These are phyloP conservation scores for Tricholoma sp. DNA, from an alignment of 768 basidiomycete genomes.

Conservation along the genomic window DNA sequence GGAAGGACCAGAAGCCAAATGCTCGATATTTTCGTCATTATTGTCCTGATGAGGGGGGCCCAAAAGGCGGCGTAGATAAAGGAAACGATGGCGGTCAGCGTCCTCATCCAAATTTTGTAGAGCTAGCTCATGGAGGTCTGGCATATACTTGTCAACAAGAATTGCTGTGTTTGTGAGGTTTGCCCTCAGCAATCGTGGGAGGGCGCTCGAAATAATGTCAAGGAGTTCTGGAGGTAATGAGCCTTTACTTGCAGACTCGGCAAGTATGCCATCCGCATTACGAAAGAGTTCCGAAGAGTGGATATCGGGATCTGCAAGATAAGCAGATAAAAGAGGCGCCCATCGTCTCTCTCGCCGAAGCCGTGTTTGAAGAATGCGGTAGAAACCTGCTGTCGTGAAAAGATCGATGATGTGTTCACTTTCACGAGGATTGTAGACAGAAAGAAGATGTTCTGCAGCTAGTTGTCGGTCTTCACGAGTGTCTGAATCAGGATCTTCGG, in stretches of 20 bases:
- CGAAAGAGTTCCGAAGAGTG: conserved; percentile 56
- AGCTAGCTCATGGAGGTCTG: conserved; percentile 61
- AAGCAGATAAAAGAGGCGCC: conserved; percentile 68
- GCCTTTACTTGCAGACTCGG: conserved; percentile 42
- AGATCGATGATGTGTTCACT: conserved; percentile 57
- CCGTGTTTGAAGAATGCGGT: conserved; percentile 81
- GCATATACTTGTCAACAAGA: conserved; percentile 65
- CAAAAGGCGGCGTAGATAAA: conserved; percentile 75
- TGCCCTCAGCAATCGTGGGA: conserved; percentile 59
- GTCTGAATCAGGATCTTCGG: conserved; percentile 65
- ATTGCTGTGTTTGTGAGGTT: conserved; percentile 65
- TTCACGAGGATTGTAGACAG: conserved; percentile 84
- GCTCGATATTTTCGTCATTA: conserved; percentile 26
- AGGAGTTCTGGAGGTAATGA: conserved; percentile 52
- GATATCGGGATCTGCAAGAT: conserved; percentile 69
- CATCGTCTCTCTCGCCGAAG: conserved; percentile 74
- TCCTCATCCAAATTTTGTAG: conserved; percentile 43
- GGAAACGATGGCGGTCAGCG: conserved; percentile 52
- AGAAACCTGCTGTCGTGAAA: conserved; percentile 85
- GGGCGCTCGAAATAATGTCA: conserved; percentile 46
- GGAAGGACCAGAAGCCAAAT: conserved; percentile 28
- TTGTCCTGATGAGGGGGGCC: conserved; percentile 45
- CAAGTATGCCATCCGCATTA: conserved; percentile 60
- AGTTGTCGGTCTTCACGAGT: conserved; percentile 94
- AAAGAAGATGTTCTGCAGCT: conserved; percentile 90